phyloP scores from a whole-genome alignment of 1,139 yeast genomes.

The Kodamaea sp. region DNA sequence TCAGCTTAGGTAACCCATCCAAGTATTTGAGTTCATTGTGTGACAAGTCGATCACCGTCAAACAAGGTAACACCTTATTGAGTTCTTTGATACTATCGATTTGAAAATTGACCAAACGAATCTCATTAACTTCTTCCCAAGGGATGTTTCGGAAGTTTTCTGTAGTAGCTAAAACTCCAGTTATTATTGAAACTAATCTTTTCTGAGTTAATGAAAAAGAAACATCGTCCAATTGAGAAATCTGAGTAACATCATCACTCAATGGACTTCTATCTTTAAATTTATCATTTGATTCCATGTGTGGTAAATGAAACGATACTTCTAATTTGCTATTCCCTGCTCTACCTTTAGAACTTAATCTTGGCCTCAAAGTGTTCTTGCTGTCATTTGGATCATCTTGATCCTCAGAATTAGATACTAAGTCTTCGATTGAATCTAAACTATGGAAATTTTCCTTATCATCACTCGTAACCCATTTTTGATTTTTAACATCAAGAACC shows the following conservation, averaged over 20 bases:
- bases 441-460: conserved; percentile 31
- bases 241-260: conserved; percentile 35
- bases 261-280: conserved; percentile 19
- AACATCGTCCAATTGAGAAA: conserved; percentile 43
- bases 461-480: conserved; percentile 34
- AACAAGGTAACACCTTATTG: conserved; percentile 41
- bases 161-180: conserved; percentile 34
- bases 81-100: conserved; percentile 45
- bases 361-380: conserved; percentile 3
- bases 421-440: conserved; percentile 45
- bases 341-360: conserved; percentile 4
- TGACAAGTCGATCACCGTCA: conserved; percentile 38
- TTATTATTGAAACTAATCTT: conserved; percentile 45
- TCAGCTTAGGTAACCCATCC: conserved; percentile 43
- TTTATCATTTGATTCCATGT: conserved; percentile 12
- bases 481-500: conserved; percentile 36
- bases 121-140: conserved; percentile 43
- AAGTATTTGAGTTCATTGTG: conserved; percentile 41
- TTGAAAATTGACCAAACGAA: conserved; percentile 30
- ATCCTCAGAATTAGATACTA: conserved; percentile 23
- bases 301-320: conserved; percentile 43
- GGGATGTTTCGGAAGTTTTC: conserved; percentile 24
- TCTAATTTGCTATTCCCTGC: conserved; percentile 26
- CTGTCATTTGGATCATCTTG: conserved; percentile 5
- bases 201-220: conserved; percentile 50